Percentiles rank a stretch among this genome's conserved stretches.
These are phyloP conservation scores for Septoria petroselini DNA, from an alignment of 2,329 filamentous ascomycete genomes.

Conservation along the genomic window DNA sequence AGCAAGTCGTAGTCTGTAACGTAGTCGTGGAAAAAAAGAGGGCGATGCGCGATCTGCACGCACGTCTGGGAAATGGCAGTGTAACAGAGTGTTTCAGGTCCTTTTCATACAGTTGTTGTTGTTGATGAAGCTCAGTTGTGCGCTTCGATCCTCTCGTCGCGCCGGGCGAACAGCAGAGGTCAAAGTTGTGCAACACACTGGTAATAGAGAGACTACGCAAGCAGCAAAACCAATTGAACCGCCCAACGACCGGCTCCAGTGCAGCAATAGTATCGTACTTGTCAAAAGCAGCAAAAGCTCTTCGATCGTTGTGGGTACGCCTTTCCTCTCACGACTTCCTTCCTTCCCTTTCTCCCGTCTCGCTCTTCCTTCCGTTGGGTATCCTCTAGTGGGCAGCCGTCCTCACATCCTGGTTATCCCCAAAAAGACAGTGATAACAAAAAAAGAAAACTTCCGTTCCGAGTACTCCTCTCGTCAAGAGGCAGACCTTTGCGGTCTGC, in stretches of 20 bases:
- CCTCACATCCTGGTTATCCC: conserved; percentile 6
- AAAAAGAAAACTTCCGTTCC: conserved; percentile 1
- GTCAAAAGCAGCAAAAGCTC: conserved; percentile 8
- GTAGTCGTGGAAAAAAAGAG: too few species aligned
- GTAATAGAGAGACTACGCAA: conserved; percentile 8
- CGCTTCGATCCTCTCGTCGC: conserved; percentile 6
- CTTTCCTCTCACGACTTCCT: conserved; percentile 2
- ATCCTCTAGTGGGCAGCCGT: conserved; percentile 15
- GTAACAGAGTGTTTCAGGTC: background rate
- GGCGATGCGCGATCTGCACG: too few species aligned
- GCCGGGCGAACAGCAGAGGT: conserved; percentile 1
- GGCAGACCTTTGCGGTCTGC: conserved; percentile 4
- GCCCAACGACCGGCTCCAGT: conserved; percentile 3
- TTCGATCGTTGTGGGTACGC: conserved; percentile 4
- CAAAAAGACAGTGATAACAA: background rate
- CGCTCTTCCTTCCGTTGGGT: conserved; percentile 5
- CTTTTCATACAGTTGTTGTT: conserved; percentile 9
- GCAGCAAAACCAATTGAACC: background rate
- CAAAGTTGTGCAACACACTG: conserved; percentile 10
- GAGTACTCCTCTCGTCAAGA: conserved; percentile 11
- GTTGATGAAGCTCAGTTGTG: conserved; percentile 1
- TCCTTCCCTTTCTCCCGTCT: background rate
- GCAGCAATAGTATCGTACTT: conserved; percentile 15
- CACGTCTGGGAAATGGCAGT: background rate
- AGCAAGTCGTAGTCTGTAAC: too few species aligned